Evolutionary conservation across 495 filamentous ascomycete species (phyloP).

Genomic region (Aspergillus conjunctus): DNA sequence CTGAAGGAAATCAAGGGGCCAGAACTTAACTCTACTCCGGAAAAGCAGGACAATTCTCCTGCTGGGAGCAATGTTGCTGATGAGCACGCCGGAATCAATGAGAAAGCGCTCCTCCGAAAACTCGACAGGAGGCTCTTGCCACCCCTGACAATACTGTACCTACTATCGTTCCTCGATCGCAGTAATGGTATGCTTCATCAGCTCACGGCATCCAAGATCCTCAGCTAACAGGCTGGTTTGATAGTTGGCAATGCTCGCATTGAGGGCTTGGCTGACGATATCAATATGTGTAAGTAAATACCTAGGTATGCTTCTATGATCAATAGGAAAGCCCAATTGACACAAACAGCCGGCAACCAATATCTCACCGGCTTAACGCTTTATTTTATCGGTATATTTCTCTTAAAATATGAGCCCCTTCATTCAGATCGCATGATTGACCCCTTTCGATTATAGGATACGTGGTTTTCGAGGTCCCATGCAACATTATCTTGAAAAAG

Average conservation of each 20-base stretch:
- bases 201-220: background rate
- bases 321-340: background rate
- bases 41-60: conserved; percentile 12
- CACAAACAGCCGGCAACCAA: conserved; percentile 58
- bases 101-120: conserved; percentile 65
- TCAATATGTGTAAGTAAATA: conserved; percentile 58
- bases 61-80: conserved; percentile 26
- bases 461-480: conserved; percentile 70
- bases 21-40: background rate
- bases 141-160: conserved; percentile 66
- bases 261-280: conserved; percentile 64
- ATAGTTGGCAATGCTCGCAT: conserved; percentile 57
- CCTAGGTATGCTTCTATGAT: background rate
- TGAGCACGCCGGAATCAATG: conserved; percentile 47
- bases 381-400: conserved; percentile 64
- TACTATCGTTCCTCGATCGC: conserved; percentile 73
- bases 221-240: conserved; percentile 23
- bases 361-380: conserved; percentile 72
- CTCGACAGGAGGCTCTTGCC: conserved; percentile 67
- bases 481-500: conserved; percentile 71
- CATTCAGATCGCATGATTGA: too few relatives aligned
- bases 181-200: conserved; percentile 59
- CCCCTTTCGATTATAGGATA: conserved; percentile 39
- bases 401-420: background rate
- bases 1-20: conserved; percentile 11